Conservation (phyloP, 768 basidiomycete genomes). For the Sutorius australiensis region DNA sequence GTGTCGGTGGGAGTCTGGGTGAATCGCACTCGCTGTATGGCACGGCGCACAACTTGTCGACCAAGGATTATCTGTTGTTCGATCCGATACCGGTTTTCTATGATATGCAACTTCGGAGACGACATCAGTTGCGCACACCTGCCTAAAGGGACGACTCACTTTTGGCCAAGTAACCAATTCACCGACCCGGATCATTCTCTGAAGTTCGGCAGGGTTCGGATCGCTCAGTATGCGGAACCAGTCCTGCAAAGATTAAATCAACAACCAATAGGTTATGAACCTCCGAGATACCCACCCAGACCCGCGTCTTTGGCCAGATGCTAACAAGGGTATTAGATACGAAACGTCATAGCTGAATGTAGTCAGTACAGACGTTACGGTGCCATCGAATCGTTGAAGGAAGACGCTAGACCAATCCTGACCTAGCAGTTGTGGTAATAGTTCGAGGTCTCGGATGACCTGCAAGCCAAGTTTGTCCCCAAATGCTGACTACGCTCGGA, state of each 20-base stretch:
- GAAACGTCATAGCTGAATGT: slow-evolving; percentile 7
- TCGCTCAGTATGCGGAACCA: slow-evolving; percentile 84
- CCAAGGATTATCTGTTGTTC: slow-evolving; percentile 81
- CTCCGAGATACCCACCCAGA: slow-evolving; percentile 47
- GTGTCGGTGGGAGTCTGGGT: slow-evolving; percentile 20
- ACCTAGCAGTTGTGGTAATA: slow-evolving; percentile 88
- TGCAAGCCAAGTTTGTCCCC: slow-evolving; percentile 21
- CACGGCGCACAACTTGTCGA: slow-evolving; percentile 63
- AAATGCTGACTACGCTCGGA: not conserved
- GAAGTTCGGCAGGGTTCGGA: slow-evolving; percentile 74
- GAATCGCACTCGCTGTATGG: slow-evolving; percentile 39
- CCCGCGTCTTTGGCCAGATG: slow-evolving; percentile 81
- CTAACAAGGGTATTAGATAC: slow-evolving; percentile 38
- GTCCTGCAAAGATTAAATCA: slow-evolving; percentile 45
- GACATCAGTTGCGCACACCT: slow-evolving; percentile 8
- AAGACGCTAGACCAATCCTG: slow-evolving; percentile 98
- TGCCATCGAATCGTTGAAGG: slow-evolving; percentile 87
- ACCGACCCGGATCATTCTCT: slow-evolving; percentile 83
- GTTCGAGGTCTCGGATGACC: slow-evolving; percentile 93
- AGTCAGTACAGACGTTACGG: slow-evolving; percentile 66
- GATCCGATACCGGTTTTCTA: slow-evolving; percentile 83
- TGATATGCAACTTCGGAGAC: slow-evolving; percentile 77
- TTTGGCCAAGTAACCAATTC: slow-evolving; percentile 96
- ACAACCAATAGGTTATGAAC: not conserved
- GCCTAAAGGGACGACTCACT: slow-evolving; percentile 38